A percentile compares a stretch with the other conserved stretches of the same genome.
Conservation (phyloP, 768 basidiomycete genomes). For the Collybia nuda region DNA sequence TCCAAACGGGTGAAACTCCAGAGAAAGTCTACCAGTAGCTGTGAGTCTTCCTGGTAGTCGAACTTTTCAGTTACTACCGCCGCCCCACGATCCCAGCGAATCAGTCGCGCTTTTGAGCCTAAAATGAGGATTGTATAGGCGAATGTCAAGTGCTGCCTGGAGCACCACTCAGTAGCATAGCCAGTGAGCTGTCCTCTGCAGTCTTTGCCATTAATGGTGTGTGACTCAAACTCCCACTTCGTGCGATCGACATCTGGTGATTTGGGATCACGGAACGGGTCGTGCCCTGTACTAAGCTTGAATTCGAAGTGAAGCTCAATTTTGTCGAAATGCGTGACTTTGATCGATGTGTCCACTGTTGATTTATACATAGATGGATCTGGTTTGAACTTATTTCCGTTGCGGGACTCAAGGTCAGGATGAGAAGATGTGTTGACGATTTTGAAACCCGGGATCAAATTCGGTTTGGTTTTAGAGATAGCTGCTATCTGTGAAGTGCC, state of each 20-base stretch:
- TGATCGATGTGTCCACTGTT: not conserved
- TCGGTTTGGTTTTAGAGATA: not conserved
- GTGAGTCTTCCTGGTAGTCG: slow-evolving; percentile 14
- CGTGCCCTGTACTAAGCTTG: slow-evolving; percentile 6
- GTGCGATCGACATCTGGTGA: not conserved
- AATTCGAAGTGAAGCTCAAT: slow-evolving; percentile 11
- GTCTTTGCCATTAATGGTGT: not conserved
- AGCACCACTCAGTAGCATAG: slow-evolving; percentile 17
- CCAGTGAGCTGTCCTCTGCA: slow-evolving; percentile 21
- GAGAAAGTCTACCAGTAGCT: slow-evolving; percentile 25
- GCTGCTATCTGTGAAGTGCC: not conserved
- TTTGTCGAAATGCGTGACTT: slow-evolving; percentile 3
- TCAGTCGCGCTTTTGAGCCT: slow-evolving; percentile 22
- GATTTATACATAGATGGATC: slow-evolving; percentile 2
- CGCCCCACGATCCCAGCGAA: slow-evolving; percentile 32
- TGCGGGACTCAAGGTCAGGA: slow-evolving; percentile 1
- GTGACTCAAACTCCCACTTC: not conserved
- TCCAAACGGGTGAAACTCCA: slow-evolving; percentile 22
- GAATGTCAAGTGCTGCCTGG: slow-evolving; percentile 24
- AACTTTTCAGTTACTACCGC: slow-evolving; percentile 25
- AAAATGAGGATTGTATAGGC: slow-evolving; percentile 25
- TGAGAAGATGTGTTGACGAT: slow-evolving; percentile 10
- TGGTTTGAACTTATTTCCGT: not conserved
- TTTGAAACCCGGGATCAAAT: slow-evolving; percentile 4
- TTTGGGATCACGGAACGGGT: slow-evolving; percentile 12